Base-by-base conservation (phyloP, 148 eudicot genomes). In the Dysphania ambrosioides region DNA sequence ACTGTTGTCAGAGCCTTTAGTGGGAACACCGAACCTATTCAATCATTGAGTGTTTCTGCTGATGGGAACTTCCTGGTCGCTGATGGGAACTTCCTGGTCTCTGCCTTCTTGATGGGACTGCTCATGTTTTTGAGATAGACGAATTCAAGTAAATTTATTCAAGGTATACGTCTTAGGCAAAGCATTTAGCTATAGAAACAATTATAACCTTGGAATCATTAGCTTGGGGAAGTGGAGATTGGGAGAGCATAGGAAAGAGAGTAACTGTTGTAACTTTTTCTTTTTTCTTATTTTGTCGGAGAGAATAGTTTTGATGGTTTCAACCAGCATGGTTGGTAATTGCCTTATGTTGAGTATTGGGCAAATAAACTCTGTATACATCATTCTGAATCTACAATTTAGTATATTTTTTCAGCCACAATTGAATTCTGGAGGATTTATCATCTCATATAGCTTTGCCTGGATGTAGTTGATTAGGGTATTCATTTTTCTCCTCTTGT, bases 81-180 rank as follows among this genome's bases (percentile, higher is more conserved):
- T 5, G 97, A 75, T n/a, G n/a, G n/a, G n/a, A n/a, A n/a, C n/a
- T n/a, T n/a, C n/a, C n/a, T n/a, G n/a, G n/a, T n/a, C n/a, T n/a
- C n/a, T n/a, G n/a, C 57, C 86, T 97, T 1, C 51, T 87, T 29
- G 98, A 94, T 83, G 86, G 83, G 34, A 88, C 97, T 72, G 91
- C 93, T 34, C 86, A 96, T 32, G 97, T 84, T 47, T 94, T 94
- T 53, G 93, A 91, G 85, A 88, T 89, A 42, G 83, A 81, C 38
- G 89, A 87, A 74, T 79, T 85, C 68, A 76, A 72, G 80, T 78
- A 49, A 82, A 34, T 6, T 60, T 19, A 60, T 30, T 27, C 12
- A 35, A 27, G 34, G 16, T 60, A 60, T 60, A 19, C 35, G 11
- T 60, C 34, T 24, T 53, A 8, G 58, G 58, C 58, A 12, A 53